Evolutionary conservation across 805 yeast species (phyloP), one percentile per base, ranked within the genome.

Genomic region (Saccharomycopsis fodiens): DNA sequence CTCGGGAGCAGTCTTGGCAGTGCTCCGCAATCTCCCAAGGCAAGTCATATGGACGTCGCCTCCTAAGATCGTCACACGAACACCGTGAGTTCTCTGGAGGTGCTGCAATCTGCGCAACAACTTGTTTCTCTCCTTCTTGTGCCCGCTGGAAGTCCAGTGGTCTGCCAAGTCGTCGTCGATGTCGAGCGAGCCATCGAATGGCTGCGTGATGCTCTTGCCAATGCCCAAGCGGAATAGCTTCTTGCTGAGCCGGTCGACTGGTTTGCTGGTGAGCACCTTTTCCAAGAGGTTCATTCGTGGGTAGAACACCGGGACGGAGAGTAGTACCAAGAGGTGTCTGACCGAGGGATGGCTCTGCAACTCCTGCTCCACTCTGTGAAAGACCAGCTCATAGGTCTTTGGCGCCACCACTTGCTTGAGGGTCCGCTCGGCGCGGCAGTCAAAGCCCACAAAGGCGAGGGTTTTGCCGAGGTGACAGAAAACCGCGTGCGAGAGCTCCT

Each of bases 41-140:
- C 89, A 82, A 46, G 93, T 82, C 53, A 91, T 68, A 64, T 93
- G 98, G 38, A 93, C 97, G 59, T 91, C 98, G 23, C 98, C 98
- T 8, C 88, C 75, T 20, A 91, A 66, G 48, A 91, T 82, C 7
- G 97, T 87, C 47, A 91, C 63, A 54, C 98, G 72, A 3, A 83
- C 77, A 2, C 81, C 81, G 52, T 72, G 61, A 23, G 63, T 55
- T 23, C 83, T 73, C 3, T 89, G 86, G 55, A 88, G 76, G 39
- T 74, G 73, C 50, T 80, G 78, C 36, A 91, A 66, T 49, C 68
- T 67, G 32, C 68, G 70, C 51, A 89, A 65, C 32, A 91, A 68
- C 54, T 61, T 58, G 62, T 91, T 91, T 49, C 98, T 74, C 64
- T 91, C 98, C 39, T 63, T 63, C 61, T 91, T 91, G 65, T 91